Conservation (phyloP, 176 grass and related monocot species). For the Pontederia paniculata region DNA sequence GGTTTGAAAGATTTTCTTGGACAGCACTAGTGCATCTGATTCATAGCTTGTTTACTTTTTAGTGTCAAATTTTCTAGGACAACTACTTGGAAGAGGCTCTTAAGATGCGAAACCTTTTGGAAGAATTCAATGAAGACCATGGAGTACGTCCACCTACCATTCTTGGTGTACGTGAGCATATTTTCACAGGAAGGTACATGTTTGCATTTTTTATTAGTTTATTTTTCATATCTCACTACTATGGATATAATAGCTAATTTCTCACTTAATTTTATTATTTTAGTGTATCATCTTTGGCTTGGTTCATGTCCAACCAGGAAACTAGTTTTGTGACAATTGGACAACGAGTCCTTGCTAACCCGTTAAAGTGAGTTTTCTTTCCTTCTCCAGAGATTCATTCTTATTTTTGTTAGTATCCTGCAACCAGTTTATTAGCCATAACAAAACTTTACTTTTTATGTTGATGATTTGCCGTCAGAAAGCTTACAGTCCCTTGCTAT, state of each 20-base stretch:
- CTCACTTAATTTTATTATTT: constrained; percentile 16
- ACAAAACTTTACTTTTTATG: no score
- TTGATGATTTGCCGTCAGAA: no score
- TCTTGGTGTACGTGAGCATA: constrained; percentile 97
- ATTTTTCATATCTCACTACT: neutral
- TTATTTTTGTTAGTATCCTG: neutral
- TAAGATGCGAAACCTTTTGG: constrained; percentile 90
- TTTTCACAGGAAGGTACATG: constrained; percentile 87
- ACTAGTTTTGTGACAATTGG: constrained; percentile 97
- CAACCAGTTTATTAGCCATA: neutral
- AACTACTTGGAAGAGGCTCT: constrained; percentile 98
- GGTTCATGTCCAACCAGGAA: constrained; percentile 96
- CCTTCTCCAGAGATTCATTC: neutral
- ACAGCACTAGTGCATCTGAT: neutral
- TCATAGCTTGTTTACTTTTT: constrained; percentile 20
- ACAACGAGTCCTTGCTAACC: constrained; percentile 81
- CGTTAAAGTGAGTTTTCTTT: constrained; percentile 68
- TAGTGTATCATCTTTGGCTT: constrained; percentile 94
- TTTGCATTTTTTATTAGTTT: neutral
- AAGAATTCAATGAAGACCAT: constrained; percentile 94
- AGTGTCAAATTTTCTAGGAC: constrained; percentile 45
- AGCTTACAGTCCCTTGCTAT: no score
- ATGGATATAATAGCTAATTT: neutral
- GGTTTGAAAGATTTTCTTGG: constrained; percentile 30
- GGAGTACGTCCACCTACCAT: constrained; percentile 75